Base-by-base conservation (phyloP, 306 rosid genomes). In the Styphnolobium japonicum region DNA sequence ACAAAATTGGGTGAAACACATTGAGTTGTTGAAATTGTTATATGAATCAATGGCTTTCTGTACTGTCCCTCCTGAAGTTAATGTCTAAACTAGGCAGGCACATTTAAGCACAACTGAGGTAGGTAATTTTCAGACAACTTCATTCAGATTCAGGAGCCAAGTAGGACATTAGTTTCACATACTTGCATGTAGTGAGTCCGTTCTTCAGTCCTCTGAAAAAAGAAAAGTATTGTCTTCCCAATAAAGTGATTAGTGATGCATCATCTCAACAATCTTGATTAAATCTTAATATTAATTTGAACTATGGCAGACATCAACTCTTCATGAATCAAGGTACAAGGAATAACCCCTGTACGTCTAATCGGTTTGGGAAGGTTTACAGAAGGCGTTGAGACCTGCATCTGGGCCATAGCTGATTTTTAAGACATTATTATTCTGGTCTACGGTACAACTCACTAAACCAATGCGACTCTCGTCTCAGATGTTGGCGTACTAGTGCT, bases 261-360 rank as follows among this genome's bases (percentile, higher is more conserved):
- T 31, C 25, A 40, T 53, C 63, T 77, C 23, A 40, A 40, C 68
- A 37, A 19, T 63, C 49, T 63, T 18, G 37, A 45, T 18, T 45
- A 40, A 71, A 52, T n/a, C 65, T 16, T 63, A 16, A 76, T 75
- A 31, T 75, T 49, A 40, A 11, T 60, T 46, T 81, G 48, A 67
- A 18, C 48, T 82, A 56, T 81, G 76, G 58, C 91, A 87, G 96
- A 66, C 86, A 89, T 80, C 77, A 84, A 77, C 92, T 90, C 75
- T 87, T 89, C 81, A 62, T 39, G 78, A 48, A 76, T 60, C 79
- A 84, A 2, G 85, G 64, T 71, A 66, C 81, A 53, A 85, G 81
- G 79, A 86, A 55, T 40, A 9, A 60, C 49, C 45, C 29, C 33
- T 15, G 60, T 37, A 36, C 51, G 8, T 69, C 12, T 45, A 72